phyloP scores from a whole-genome alignment of 2,329 filamentous ascomycete genomes.

The Pestalotiopsis sp. region DNA sequence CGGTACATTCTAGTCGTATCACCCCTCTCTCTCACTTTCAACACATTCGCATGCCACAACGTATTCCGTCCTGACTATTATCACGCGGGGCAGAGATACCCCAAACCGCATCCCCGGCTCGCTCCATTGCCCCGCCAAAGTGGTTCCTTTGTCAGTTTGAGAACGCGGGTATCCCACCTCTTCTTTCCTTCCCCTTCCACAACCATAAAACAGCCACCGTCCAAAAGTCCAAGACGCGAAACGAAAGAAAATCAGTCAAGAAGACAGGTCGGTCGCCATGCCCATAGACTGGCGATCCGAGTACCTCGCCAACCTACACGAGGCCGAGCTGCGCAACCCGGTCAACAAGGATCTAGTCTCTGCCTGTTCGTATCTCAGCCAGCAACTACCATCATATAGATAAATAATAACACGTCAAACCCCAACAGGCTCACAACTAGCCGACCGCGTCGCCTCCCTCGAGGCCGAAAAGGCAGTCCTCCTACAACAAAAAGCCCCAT shows the following conservation, averaged over 20 bases:
- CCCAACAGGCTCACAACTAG: constrained; percentile 33
- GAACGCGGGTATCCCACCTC: too few species aligned
- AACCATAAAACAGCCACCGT: too few species aligned
- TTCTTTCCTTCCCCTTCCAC: too few species aligned
- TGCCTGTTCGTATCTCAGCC: constrained; percentile 62
- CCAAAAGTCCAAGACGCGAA: too few species aligned
- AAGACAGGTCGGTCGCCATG: constrained; percentile 35
- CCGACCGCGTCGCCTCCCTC: constrained; percentile 64
- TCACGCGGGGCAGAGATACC: too few species aligned
- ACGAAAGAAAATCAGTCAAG: neutral
- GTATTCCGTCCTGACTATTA: too few species aligned
- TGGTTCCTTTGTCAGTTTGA: too few species aligned
- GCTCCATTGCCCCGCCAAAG: too few species aligned
- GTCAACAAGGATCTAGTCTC: constrained; percentile 70
- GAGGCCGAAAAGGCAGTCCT: constrained; percentile 57
- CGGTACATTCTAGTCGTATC: too few species aligned
- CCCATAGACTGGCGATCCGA: constrained; percentile 74
- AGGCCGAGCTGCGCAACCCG: constrained; percentile 67
- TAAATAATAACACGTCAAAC: neutral
- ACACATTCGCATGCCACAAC: too few species aligned
- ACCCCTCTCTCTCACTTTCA: too few species aligned
- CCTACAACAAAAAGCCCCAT: constrained; percentile 16
- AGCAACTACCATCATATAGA: neutral
- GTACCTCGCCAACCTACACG: constrained; percentile 74
- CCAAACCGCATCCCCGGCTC: too few species aligned